Evolutionary conservation across 2,329 filamentous ascomycete species (phyloP).

Genomic region (Diplodia mutila): DNA sequence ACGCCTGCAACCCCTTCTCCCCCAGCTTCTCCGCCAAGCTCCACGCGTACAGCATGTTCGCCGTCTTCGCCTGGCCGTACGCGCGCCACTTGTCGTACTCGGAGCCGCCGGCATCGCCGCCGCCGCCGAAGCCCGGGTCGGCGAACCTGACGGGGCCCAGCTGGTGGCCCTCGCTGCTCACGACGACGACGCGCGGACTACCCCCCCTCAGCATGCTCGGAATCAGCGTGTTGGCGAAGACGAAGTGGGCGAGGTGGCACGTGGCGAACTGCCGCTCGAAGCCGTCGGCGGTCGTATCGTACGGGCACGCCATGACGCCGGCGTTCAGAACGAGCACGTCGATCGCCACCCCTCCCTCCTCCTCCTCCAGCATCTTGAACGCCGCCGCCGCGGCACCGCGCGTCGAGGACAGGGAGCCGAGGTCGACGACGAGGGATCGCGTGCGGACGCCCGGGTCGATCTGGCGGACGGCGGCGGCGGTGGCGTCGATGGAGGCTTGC

Average conservation of each 20-base stretch:
- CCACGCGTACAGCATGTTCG: too few relatives aligned
- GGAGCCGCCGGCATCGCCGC: too few relatives aligned
- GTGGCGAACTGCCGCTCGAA: conserved; percentile 52
- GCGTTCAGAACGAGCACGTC: conserved; percentile 49
- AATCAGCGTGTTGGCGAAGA: conserved; percentile 50
- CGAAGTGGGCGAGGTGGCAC: conserved; percentile 51
- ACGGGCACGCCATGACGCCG: conserved; percentile 39
- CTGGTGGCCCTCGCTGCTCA: conserved; percentile 33
- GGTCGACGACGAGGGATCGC: too few relatives aligned
- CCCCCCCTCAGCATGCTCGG: conserved; percentile 42
- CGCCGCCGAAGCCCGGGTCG: conserved; percentile 31
- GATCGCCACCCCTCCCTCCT: too few relatives aligned
- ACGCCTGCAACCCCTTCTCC: too few relatives aligned
- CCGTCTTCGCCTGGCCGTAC: conserved; percentile 34
- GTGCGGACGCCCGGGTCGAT: too few relatives aligned
- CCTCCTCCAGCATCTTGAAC: too few relatives aligned
- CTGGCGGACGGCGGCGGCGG: too few relatives aligned
- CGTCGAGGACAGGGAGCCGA: too few relatives aligned
- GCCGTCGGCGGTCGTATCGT: conserved; percentile 42
- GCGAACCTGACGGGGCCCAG: conserved; percentile 28
- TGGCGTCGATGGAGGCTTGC: too few relatives aligned
- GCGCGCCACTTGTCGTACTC: conserved; percentile 26
- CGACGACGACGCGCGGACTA: conserved; percentile 36
- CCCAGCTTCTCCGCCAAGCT: too few relatives aligned
- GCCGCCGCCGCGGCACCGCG: too few relatives aligned